Conservation (phyloP, 495 filamentous ascomycete genomes). For the Penicillium waksmanii region DNA sequence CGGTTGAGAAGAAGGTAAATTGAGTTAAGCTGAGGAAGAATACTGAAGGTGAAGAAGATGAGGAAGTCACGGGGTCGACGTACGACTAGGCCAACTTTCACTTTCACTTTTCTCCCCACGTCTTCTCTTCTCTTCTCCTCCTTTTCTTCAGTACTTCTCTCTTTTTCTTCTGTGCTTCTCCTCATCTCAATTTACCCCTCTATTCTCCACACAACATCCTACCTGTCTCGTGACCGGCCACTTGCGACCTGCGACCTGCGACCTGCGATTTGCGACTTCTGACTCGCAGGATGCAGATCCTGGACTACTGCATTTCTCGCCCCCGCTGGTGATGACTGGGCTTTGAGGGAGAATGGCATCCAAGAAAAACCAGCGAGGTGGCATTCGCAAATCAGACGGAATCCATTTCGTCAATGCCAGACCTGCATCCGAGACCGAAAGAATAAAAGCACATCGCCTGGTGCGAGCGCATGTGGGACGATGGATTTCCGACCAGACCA, state of each 20-base stretch:
- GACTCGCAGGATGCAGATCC: conserved; percentile 19
- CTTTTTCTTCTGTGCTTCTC: too few relatives aligned
- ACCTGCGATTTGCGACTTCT: conserved; percentile 4
- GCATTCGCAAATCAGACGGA: conserved; percentile 29
- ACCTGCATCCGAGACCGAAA: conserved; percentile 39
- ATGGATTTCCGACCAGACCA: conserved; percentile 49
- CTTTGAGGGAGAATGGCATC: conserved; percentile 28
- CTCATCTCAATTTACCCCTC: too few relatives aligned
- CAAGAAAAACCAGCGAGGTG: conserved; percentile 26
- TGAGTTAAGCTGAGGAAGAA: too few relatives aligned
- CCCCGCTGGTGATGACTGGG: background rate
- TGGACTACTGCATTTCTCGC: background rate
- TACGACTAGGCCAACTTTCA: background rate
- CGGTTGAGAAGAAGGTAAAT: too few relatives aligned
- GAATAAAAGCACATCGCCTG: conserved; percentile 33
- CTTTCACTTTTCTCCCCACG: background rate
- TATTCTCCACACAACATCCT: background rate
- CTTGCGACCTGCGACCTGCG: background rate
- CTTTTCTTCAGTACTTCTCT: too few relatives aligned
- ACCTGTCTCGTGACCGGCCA: background rate
- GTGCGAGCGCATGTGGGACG: conserved; percentile 47
- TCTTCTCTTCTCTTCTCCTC: background rate
- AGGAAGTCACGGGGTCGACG: conserved; percentile 1
- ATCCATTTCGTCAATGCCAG: conserved; percentile 49
- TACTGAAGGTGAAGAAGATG: background rate